Evolutionary conservation across 768 basidiomycete genomes (phyloP).

Genomic region (Amanita rimosa): DNA sequence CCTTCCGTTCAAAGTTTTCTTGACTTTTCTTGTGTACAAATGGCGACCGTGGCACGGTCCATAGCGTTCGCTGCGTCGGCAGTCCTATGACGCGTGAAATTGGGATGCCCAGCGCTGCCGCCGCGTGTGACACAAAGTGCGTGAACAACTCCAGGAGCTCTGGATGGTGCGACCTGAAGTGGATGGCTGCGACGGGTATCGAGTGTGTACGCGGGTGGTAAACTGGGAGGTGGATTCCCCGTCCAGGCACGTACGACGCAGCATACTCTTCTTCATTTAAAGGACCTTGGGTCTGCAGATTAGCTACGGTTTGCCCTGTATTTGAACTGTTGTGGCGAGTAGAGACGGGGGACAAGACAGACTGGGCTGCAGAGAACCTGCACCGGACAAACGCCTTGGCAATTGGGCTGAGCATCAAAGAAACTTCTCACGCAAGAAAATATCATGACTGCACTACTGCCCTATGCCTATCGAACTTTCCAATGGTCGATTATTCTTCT

Average conservation of each 20-base stretch:
- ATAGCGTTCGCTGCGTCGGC: constrained; percentile 66
- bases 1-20: constrained; percentile 86
- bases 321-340: too few relatives aligned
- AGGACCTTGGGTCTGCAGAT: too few relatives aligned
- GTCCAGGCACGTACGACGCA: constrained; percentile 51
- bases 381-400: too few relatives aligned
- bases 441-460: too few relatives aligned
- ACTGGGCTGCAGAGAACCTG: too few relatives aligned
- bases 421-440: too few relatives aligned
- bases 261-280: constrained; percentile 36
- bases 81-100: constrained; percentile 51
- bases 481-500: constrained; percentile 2
- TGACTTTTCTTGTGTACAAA: constrained; percentile 92
- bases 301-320: too few relatives aligned
- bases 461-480: constrained; percentile 1
- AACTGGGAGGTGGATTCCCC: constrained; percentile 40
- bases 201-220: constrained; percentile 51
- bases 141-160: constrained; percentile 65
- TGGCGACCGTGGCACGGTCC: constrained; percentile 79
- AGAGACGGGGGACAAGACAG: too few relatives aligned
- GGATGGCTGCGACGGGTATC: constrained; percentile 72
- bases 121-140: constrained; percentile 77
- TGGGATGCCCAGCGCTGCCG: constrained; percentile 77
- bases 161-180: constrained; percentile 70
- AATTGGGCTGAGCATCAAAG: too few relatives aligned